Evolutionary conservation across 1,284 basidiomycete species (phyloP).

Genomic region (Neotropicomus parvogracilis): DNA sequence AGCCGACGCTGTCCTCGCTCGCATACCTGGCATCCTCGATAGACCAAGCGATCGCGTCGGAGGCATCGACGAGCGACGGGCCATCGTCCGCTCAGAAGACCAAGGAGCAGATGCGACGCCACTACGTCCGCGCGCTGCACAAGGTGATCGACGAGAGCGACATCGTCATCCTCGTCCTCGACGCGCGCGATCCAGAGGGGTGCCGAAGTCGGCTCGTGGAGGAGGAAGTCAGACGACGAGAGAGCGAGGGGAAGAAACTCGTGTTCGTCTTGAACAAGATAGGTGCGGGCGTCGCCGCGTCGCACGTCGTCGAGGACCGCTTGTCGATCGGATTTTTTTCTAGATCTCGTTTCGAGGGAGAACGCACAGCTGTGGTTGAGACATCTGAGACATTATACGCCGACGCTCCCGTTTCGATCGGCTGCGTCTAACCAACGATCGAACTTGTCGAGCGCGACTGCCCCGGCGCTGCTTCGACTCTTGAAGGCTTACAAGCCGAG

Average conservation of each 20-base stretch:
- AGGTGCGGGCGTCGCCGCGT: constrained; percentile 55
- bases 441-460: constrained; percentile 74
- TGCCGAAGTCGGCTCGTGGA: constrained; percentile 85
- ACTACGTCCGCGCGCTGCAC: constrained; percentile 74
- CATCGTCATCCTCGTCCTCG: constrained; percentile 84
- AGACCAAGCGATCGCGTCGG: constrained; percentile 30
- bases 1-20: constrained; percentile 63
- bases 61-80: constrained; percentile 26
- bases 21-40: constrained; percentile 43
- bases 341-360: constrained; percentile 85
- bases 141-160: constrained; percentile 94
- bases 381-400: constrained; percentile 87
- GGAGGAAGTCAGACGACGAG: constrained; percentile 82
- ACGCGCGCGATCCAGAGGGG: constrained; percentile 90
- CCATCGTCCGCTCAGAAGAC: constrained; percentile 42
- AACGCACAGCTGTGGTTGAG: constrained; percentile 92
- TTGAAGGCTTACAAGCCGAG: constrained; percentile 89
- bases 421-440: constrained; percentile 78
- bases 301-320: not conserved
- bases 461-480: constrained; percentile 80
- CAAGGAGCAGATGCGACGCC: constrained; percentile 63
- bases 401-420: constrained; percentile 92
- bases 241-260: constrained; percentile 82
- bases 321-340: not conserved
- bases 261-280: constrained; percentile 93